A percentile compares a stretch with the other conserved stretches of the same genome.
These are phyloP conservation scores for Pythium plurisporium DNA, from an alignment of 352 stramenopile species.

Conservation along the genomic window DNA sequence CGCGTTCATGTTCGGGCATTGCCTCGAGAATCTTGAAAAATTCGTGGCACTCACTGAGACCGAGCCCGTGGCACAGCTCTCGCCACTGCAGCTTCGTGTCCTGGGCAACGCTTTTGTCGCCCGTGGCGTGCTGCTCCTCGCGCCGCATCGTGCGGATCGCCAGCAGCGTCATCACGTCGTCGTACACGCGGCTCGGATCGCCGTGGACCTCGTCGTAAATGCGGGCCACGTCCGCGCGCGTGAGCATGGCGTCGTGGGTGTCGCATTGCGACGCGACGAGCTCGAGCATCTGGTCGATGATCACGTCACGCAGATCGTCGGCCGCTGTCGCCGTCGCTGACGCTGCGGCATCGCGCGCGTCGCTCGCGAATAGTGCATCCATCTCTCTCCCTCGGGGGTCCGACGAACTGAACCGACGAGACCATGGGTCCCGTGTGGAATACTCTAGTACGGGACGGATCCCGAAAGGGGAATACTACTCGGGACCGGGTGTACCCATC, in stretches of 20 bases:
- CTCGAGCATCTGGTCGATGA: conserved; percentile 18
- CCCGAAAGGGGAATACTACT: no score
- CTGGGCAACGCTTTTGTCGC: not conserved
- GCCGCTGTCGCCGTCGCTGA: not conserved
- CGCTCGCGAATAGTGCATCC: not conserved
- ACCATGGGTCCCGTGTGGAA: no score
- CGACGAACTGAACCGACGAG: no score
- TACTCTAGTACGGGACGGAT: no score
- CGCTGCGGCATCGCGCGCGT: not conserved
- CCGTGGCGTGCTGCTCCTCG: conserved; percentile 24
- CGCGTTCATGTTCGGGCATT: conserved; percentile 37
- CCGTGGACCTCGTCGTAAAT: conserved; percentile 30
- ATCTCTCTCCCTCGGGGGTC: no score
- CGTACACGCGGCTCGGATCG: conserved; percentile 47
- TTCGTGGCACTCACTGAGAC: conserved; percentile 39
- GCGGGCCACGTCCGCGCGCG: conserved; percentile 29
- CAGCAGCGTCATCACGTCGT: conserved; percentile 59
- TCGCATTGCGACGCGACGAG: conserved; percentile 14
- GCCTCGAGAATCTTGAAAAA: conserved; percentile 46
- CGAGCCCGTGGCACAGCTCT: conserved; percentile 55
- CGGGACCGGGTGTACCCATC: no score
- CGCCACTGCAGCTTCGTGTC: conserved; percentile 39
- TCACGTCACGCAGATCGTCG: not conserved
- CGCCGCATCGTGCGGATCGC: conserved; percentile 38
- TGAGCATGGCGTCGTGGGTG: conserved; percentile 11